Evolutionary conservation across 2,329 filamentous ascomycete species (phyloP).

Genomic region (Sporothrix brasiliensis): DNA sequence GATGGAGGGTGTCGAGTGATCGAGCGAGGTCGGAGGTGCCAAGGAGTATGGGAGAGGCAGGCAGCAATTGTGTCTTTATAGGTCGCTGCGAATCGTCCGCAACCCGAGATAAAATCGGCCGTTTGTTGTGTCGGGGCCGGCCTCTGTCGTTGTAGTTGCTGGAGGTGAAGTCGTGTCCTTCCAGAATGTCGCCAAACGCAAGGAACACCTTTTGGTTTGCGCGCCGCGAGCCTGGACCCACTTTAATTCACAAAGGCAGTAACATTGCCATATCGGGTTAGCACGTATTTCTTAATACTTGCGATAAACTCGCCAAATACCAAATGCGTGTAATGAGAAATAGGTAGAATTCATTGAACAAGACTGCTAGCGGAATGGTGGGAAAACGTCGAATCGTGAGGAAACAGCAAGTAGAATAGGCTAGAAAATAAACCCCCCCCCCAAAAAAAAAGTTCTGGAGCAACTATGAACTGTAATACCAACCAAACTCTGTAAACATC

Average conservation of each 20-base stretch:
- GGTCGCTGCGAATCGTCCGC: too few relatives aligned
- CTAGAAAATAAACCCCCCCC: background rate
- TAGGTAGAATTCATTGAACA: background rate
- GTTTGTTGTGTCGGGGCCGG: conserved; percentile 14
- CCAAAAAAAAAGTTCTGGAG: background rate
- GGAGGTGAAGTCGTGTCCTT: conserved; percentile 4
- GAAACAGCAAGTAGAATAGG: background rate
- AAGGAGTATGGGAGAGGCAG: background rate
- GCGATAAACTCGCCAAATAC: background rate
- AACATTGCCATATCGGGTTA: conserved; percentile 11
- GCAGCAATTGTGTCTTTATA: too few relatives aligned
- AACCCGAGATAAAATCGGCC: background rate
- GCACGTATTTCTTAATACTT: background rate
- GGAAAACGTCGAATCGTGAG: background rate
- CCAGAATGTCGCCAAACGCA: conserved; percentile 21
- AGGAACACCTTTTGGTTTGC: conserved; percentile 30
- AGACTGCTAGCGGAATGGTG: background rate
- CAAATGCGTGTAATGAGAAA: background rate
- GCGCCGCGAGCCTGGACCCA: conserved; percentile 13
- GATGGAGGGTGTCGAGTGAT: background rate
- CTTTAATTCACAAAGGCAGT: conserved; percentile 14
- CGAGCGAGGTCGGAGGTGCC: background rate
- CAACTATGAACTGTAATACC: background rate
- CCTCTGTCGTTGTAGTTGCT: conserved; percentile 1
- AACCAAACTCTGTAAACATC: background rate